phyloP scores from a whole-genome alignment of 1,139 yeast genomes.

The Geotrichum citri-aurantii region DNA sequence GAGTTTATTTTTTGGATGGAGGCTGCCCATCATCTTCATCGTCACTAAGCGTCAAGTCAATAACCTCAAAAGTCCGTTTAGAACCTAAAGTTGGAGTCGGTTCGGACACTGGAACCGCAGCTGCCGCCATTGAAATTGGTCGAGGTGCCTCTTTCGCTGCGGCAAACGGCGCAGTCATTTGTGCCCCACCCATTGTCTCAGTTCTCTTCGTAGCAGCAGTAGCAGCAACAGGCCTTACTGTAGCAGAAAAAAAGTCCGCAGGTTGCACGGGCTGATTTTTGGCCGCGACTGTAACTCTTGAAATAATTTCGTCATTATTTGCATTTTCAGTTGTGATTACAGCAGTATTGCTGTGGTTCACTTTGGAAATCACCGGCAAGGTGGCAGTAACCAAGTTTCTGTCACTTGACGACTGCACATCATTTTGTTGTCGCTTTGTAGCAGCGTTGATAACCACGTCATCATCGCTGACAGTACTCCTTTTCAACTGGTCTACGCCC shows the following conservation, averaged over 20 bases:
- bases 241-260: not conserved
- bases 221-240: not conserved
- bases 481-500: not conserved
- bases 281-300: not conserved
- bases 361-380: not conserved
- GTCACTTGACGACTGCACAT: not conserved
- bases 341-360: not conserved
- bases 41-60: constrained; percentile 26
- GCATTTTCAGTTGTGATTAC: not conserved
- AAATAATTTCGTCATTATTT: not conserved
- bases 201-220: not conserved
- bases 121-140: not conserved
- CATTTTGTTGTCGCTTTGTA: not conserved
- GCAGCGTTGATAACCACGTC: not conserved
- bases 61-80: constrained; percentile 19
- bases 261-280: not conserved
- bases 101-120: not conserved
- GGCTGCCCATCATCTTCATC: constrained; percentile 22
- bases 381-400: not conserved
- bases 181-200: not conserved
- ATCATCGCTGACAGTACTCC: not conserved
- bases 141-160: not conserved
- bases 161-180: not conserved
- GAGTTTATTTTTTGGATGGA: constrained; percentile 1
- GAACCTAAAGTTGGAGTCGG: constrained; percentile 2